Base-by-base conservation (phyloP, 768 basidiomycete species). In the Exidia glandulosa region DNA sequence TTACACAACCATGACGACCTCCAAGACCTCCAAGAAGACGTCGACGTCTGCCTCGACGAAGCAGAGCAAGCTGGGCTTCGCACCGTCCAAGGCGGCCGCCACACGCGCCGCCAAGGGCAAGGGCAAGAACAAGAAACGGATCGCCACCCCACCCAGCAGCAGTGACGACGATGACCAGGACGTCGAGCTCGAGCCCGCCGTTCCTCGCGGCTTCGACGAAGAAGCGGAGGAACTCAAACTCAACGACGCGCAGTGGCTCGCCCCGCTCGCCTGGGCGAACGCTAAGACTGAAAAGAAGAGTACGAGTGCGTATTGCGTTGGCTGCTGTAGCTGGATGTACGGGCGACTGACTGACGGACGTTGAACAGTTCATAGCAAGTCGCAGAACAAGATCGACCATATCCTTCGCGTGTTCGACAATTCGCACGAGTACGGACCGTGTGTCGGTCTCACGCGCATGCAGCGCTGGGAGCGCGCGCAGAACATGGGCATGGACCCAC, bases 391-490 rank as follows among this genome's bases (percentile, higher is more conserved):
- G 63, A 76, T 90, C 3, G 79, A 88, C 61, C 79, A 87, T 50
- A 87, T 90, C 56, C 79, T 92, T 29, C 81, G 86, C 13, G 79
- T 84, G n/a, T 91, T 91, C 65, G 91, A 92, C 67, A 72, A 88
- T 68, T 81, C 84, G 2, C 87, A 86, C 60, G 83, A 89, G 63
- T 94, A 84, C 67, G 91, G 90, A 0, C 90, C 90, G 2, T 90
- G 86, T 63, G 74, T 86, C 25, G 88, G 90, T 0, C 79, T 90
- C 58, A 81, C 84, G n/a, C 83, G 94, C 31, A 72, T 95, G 14
- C 84, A 94, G 62, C 78, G 94, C 37, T 97, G 93, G 91, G 82
- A 94, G 67, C 79, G 94, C 56, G 94, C 94, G 0, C 70, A 84
- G 30, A 77, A 79, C 10, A 76, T 94, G 50, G 91, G 91, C 2